phyloP scores from a whole-genome alignment of 257 asterid genomes.

The Agastache rugosa region DNA sequence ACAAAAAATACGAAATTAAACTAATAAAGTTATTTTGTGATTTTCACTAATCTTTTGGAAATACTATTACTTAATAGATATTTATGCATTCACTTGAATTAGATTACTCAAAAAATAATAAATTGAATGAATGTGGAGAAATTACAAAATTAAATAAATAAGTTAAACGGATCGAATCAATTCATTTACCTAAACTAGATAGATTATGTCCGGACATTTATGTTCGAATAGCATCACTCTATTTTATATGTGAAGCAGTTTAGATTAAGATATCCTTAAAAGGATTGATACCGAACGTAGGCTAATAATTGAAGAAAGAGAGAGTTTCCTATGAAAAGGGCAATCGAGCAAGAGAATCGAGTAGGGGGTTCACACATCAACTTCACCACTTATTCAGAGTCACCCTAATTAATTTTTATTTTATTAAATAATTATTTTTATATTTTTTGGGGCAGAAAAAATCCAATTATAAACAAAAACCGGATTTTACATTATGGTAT shows the following conservation, averaged over 20 bases:
- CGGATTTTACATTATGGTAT: background rate
- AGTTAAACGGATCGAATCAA: too few species aligned
- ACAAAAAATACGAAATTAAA: too few species aligned
- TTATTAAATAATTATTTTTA: background rate
- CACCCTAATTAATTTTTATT: background rate
- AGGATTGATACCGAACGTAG: slow-evolving; percentile 25
- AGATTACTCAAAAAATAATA: too few species aligned
- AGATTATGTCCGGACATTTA: too few species aligned
- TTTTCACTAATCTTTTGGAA: too few species aligned
- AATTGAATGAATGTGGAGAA: too few species aligned
- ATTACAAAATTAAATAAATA: too few species aligned
- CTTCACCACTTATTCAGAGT: slow-evolving; percentile 40
- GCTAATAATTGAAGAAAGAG: slow-evolving; percentile 46
- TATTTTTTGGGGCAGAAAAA: background rate
- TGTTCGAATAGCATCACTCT: too few species aligned
- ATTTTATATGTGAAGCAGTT: background rate
- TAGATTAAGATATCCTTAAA: slow-evolving; percentile 10
- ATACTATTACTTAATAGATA: too few species aligned
- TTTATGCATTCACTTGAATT: too few species aligned
- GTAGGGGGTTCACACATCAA: slow-evolving; percentile 52
- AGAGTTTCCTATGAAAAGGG: slow-evolving; percentile 46
- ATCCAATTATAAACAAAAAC: background rate
- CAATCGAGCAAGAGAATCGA: slow-evolving; percentile 45
- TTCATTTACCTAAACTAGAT: too few species aligned
- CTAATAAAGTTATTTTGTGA: too few species aligned